Evolutionary conservation across 805 yeast species (phyloP).

Genomic region (Tetrapisispora pingtungensis): DNA sequence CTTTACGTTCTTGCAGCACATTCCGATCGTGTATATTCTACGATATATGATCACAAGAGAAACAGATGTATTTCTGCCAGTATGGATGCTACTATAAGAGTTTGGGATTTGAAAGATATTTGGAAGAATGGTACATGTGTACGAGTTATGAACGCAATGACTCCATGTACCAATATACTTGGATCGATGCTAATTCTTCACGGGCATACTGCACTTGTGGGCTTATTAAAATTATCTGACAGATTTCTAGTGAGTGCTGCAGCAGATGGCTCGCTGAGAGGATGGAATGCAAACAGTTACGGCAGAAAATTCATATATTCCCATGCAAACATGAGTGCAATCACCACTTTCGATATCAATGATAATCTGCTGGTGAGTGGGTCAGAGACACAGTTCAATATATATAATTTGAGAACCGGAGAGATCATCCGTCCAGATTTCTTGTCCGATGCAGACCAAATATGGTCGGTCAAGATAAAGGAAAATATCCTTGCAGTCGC

Average conservation of each 20-base stretch:
- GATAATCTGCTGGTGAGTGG: constrained; percentile 81
- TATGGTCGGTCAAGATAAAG: constrained; percentile 92
- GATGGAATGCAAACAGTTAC: constrained; percentile 84
- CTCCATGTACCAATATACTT: constrained; percentile 21
- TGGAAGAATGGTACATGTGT: constrained; percentile 33
- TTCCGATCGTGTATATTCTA: constrained; percentile 76
- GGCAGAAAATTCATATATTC: constrained; percentile 55
- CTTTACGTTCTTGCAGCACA: constrained; percentile 72
- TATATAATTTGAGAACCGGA: constrained; percentile 81
- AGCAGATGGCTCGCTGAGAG: constrained; percentile 82
- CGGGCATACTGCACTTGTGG: constrained; percentile 88
- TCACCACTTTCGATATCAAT: constrained; percentile 88
- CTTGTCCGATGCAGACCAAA: constrained; percentile 67
- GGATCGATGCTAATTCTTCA: constrained; percentile 49
- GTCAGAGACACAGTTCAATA: constrained; percentile 72
- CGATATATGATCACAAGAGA: constrained; percentile 65
- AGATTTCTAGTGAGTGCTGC: constrained; percentile 84
- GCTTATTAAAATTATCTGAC: constrained; percentile 67
- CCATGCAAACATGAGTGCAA: constrained; percentile 72
- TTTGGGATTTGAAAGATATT: constrained; percentile 84
- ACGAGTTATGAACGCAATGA: constrained; percentile 16
- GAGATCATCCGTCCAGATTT: constrained; percentile 59
- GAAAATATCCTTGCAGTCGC: constrained; percentile 83
- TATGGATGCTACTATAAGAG: constrained; percentile 76
- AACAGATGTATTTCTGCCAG: constrained; percentile 84